Base-by-base conservation (phyloP, 768 basidiomycete genomes). In the Suillus alpinus region DNA sequence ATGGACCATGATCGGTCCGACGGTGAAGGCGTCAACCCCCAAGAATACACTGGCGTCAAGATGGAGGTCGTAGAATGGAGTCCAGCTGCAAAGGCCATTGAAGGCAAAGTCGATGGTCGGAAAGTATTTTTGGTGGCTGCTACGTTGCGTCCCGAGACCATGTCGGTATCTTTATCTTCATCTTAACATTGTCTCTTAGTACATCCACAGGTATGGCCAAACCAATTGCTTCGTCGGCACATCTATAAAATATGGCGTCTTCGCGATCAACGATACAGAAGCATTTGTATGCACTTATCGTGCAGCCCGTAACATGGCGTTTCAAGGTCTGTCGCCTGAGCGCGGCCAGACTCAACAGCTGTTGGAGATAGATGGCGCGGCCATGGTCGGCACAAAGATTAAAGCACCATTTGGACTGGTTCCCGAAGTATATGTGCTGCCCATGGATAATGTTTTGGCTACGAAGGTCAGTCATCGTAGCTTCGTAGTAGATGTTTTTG, bases 1-100 rank as follows among this genome's bases (percentile, higher is more conserved):
- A 98, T 99, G 97, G 97, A 99, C 75, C 97, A 99, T 77, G 97
- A 99, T 74, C 90, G 97, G 60, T 84, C 87, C 56, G 93, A 94
- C 61, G 97, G 97, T 44, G 97, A 99, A 76, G 96, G 89, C 51
- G 79, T 94, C 59, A 94, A 93, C 6, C 97, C 97, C 4, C 94
- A 95, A 69, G 96, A 98, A 71, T 98, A 98, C 77, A 92, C 95
- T 20, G 90, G 81, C 20, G 76, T 98, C 74, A 98, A 97, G 80
- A 93, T 98, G 91, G 87, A 92, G 75, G 94, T 98, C 2, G 77
- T 87, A 14, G 79, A 91, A 61, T 98, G 92, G 91, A 88, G 90
- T 64, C 79, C 83, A 26, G 82, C 78, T 13, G 91, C 92, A 2
- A 83, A 85, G 64, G 77, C 78, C 23, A 74, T 96, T 53, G 85